Percentiles rank a stretch among this genome's conserved stretches.
These are phyloP conservation scores for Colletotrichum sp. DNA, from an alignment of 2,329 filamentous ascomycete genomes.

Conservation along the genomic window DNA sequence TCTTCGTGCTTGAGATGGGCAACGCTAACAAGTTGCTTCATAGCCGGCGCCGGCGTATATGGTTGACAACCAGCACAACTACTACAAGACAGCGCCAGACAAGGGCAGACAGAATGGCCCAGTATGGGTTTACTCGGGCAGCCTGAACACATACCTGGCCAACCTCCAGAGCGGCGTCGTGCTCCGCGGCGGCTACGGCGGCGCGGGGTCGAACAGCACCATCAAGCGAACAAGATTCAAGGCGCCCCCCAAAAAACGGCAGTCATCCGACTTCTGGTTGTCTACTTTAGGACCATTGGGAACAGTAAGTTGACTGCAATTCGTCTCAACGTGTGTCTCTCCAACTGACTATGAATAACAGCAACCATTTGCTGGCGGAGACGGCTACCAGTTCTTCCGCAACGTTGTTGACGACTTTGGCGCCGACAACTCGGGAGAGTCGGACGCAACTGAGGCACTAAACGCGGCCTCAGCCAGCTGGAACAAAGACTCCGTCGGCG, in stretches of 20 bases:
- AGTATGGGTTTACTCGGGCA: neutral
- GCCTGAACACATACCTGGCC: neutral
- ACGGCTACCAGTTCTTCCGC: neutral
- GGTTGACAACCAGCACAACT: neutral
- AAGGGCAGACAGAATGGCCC: neutral
- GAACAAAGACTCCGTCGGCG: neutral
- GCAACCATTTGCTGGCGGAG: neutral
- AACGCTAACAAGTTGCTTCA: neutral
- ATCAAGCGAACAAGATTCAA: neutral
- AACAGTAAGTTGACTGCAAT: neutral
- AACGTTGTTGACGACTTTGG: constrained; percentile 11
- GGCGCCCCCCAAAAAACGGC: neutral
- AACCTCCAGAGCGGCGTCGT: neutral
- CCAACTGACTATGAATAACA: neutral
- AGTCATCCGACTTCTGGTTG: neutral
- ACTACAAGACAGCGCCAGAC: neutral
- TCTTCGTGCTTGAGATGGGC: neutral
- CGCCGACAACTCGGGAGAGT: constrained; percentile 53
- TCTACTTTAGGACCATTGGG: neutral
- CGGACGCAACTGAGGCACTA: constrained; percentile 55
- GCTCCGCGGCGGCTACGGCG: neutral
- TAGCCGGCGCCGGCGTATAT: neutral
- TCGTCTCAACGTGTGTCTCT: neutral
- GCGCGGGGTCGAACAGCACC: neutral
- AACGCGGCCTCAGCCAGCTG: constrained; percentile 31